A percentile compares a stretch with the other conserved stretches of the same genome.
These are phyloP conservation scores for Ustilago esculenta DNA, from an alignment of 1,284 basidiomycete genomes.

Conservation along the genomic window DNA sequence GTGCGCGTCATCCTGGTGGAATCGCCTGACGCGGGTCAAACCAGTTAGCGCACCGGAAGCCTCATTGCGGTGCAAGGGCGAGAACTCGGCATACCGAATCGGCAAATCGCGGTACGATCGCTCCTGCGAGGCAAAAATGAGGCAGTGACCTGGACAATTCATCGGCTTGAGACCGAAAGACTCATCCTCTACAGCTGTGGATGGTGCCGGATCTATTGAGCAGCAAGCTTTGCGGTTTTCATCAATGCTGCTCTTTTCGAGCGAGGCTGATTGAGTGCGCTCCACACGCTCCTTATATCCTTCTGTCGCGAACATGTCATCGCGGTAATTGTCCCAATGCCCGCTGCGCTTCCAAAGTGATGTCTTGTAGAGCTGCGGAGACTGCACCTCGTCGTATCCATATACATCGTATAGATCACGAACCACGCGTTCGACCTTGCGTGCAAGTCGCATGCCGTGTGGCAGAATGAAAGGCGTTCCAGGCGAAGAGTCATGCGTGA, in stretches of 20 bases:
- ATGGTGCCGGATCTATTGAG: conserved; percentile 18
- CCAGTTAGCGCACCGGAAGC: conserved; percentile 60
- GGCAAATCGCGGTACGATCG: conserved; percentile 62
- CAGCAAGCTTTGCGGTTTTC: conserved; percentile 27
- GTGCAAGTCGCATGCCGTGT: conserved; percentile 61
- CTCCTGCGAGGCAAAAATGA: conserved; percentile 58
- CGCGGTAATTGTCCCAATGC: conserved; percentile 67
- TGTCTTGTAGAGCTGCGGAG: conserved; percentile 63
- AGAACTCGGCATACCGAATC: conserved; percentile 62
- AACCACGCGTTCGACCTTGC: conserved; percentile 62
- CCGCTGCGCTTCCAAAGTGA: conserved; percentile 62
- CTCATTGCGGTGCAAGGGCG: conserved; percentile 63
- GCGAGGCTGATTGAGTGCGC: not conserved
- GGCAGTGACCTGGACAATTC: conserved; percentile 65
- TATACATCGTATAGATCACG: conserved; percentile 64
- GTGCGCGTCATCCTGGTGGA: conserved; percentile 66
- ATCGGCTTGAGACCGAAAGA: conserved; percentile 64
- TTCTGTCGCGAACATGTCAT: conserved; percentile 65
- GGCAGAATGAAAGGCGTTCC: conserved; percentile 66
- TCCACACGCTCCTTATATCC: conserved; percentile 53
- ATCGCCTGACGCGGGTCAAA: conserved; percentile 60
- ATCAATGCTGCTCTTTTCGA: conserved; percentile 4
- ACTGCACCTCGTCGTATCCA: conserved; percentile 65
- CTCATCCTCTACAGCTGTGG: conserved; percentile 11
- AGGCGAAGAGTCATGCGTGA: conserved; percentile 63